These are phyloP conservation scores for Calonectria naviculata DNA, from an alignment of 2,329 filamentous ascomycete species.

Conservation along the genomic window DNA sequence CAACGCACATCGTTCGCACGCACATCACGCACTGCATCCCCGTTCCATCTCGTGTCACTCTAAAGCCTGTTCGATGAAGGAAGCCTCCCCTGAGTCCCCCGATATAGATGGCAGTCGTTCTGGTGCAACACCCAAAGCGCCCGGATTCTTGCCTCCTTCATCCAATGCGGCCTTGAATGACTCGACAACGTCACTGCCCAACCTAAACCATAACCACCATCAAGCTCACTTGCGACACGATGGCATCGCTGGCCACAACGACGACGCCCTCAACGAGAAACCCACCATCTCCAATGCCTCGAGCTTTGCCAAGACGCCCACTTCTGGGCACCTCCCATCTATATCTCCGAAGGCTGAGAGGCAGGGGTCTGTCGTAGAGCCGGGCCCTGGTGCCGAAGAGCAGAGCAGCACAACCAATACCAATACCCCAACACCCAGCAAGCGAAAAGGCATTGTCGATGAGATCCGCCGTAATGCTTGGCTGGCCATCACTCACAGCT, in stretches of 20 bases:
- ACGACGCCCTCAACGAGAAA: constrained; percentile 29
- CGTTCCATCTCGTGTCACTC: constrained; percentile 11
- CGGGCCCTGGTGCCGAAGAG: constrained; percentile 28
- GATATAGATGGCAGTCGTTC: constrained; percentile 68
- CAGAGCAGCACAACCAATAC: constrained; percentile 41
- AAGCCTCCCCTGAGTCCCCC: constrained; percentile 64
- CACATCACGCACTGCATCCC: neutral
- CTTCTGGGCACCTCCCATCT: constrained; percentile 43
- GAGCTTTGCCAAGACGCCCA: constrained; percentile 40
- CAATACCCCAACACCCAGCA: constrained; percentile 40
- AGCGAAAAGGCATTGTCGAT: constrained; percentile 53
- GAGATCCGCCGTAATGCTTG: constrained; percentile 62
- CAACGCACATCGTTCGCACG: neutral
- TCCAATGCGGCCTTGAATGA: constrained; percentile 32
- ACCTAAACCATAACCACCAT: constrained; percentile 13
- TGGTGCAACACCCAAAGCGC: constrained; percentile 64
- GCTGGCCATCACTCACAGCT: constrained; percentile 76
- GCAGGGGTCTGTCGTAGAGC: constrained; percentile 66
- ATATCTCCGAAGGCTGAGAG: constrained; percentile 63
- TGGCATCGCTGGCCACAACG: constrained; percentile 15
- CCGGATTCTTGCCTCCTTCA: constrained; percentile 54
- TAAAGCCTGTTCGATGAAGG: constrained; percentile 68
- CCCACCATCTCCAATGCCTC: constrained; percentile 25
- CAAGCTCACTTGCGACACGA: neutral
- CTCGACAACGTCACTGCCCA: constrained; percentile 19